These are phyloP conservation scores for Centella asiatica DNA, from an alignment of 129 eudicot species.

Conservation along the genomic window DNA sequence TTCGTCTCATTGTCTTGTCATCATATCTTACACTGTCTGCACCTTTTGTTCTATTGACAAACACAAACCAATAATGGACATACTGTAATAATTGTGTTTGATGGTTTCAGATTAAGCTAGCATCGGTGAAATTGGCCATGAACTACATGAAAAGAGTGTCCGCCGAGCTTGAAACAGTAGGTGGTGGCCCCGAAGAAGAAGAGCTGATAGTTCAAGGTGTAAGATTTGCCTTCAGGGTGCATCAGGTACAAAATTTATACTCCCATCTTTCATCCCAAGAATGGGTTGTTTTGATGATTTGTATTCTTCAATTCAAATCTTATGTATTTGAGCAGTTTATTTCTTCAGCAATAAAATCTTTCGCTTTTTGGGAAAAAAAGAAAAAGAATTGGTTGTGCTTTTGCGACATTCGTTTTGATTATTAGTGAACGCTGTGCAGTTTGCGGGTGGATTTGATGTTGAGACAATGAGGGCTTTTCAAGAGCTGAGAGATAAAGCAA, in stretches of 20 bases:
- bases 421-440: constrained; percentile 21
- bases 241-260: constrained; percentile 50
- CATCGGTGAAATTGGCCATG: constrained; percentile 88
- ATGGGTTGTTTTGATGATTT: not conserved
- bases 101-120: constrained; percentile 74
- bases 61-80: not conserved
- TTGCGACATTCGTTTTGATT: no score
- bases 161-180: constrained; percentile 69
- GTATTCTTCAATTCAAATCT: not conserved
- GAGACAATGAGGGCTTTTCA: constrained; percentile 88
- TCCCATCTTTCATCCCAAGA: not conserved
- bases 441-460: constrained; percentile 95
- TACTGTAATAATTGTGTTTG: constrained; percentile 14
- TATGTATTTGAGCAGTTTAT: not conserved
- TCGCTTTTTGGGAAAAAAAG: no score
- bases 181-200: constrained; percentile 91
- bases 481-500: constrained; percentile 87
- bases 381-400: no score
- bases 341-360: no score
- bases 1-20: constrained; percentile 8
- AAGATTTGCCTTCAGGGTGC: constrained; percentile 84
- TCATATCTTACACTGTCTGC: not conserved
- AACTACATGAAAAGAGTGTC: constrained; percentile 94
- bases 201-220: constrained; percentile 89
- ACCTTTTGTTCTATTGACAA: not conserved